Evolutionary conservation across 2,329 filamentous ascomycete genomes (phyloP), one percentile per base, ranked within the genome.

Genomic region (Hymenoscyphus linearis): DNA sequence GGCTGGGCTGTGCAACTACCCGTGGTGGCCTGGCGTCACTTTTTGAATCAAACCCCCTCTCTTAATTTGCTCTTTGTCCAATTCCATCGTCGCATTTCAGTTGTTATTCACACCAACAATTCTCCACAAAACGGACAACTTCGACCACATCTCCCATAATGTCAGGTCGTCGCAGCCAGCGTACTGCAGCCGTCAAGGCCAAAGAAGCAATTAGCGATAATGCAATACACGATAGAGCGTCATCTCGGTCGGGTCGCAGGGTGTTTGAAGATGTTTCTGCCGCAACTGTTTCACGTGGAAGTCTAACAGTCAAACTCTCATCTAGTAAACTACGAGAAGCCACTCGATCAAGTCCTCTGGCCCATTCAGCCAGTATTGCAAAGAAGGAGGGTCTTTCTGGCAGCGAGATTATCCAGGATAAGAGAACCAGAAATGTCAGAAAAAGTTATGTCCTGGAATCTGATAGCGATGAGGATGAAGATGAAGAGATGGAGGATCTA

Each of bases 371-470:
- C 25, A 52, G 62, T 5, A 61, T 64, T 2, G 67, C 61, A 27
- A 65, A 61, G 18, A 66, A 68, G 14, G 67, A 71, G 57, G 61
- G 60, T 4, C 70, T 73, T 61, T 55, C 64, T 10, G 70, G 69
- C 3, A 69, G 70, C 18, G 65, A 73, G 50, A 73, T 73, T 50
- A 52, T 73, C 1, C 69, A 71, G 55, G 71, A 70, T 1, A 72
- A 70, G 57, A 65, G 72, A 63, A 59, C 66, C 4, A 69, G 72
- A 55, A 70, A 71, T 59, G 68, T 72, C 5, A 70, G 67, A 54
- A 74, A 73, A 60, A 73, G 68, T 58, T 74, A 74, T 62, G 80
- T 83, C 62, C 72, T 82, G 37, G 77, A 81, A 18, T 78, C 79
- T 47, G 76, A 77, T 47, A 77, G 78, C 61, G 74, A 68, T 4